These are phyloP conservation scores for Geranomyces variabilis DNA, from an alignment of 192 early-diverging fungal genomes.

Conservation along the genomic window DNA sequence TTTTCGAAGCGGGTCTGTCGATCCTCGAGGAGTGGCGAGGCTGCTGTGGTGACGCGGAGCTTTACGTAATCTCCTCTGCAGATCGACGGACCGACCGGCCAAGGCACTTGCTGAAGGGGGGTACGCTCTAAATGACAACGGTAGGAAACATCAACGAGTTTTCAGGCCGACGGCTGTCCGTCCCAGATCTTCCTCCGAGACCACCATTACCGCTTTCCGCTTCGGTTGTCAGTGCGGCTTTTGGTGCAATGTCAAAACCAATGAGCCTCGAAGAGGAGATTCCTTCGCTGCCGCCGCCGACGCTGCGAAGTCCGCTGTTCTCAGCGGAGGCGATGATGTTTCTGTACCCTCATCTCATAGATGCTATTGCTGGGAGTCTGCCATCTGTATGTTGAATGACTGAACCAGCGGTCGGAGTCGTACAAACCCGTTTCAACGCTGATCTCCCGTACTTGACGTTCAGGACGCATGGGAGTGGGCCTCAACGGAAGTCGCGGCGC, in stretches of 20 bases:
- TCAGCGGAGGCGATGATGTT: slow-evolving; percentile 48
- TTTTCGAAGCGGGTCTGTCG: too few relatives aligned
- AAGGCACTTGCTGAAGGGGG: too few relatives aligned
- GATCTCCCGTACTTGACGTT: not conserved
- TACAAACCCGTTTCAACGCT: too few relatives aligned
- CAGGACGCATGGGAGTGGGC: slow-evolving; percentile 50
- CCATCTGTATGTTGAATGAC: slow-evolving; percentile 35
- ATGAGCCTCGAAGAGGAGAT: slow-evolving; percentile 15
- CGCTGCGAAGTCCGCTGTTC: slow-evolving; percentile 45
- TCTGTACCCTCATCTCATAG: slow-evolving; percentile 49
- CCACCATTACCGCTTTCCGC: not conserved
- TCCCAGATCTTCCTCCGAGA: not conserved
- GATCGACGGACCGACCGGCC: too few relatives aligned
- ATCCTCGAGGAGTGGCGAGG: too few relatives aligned
- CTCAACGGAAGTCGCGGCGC: slow-evolving; percentile 30
- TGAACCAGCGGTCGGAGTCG: not conserved
- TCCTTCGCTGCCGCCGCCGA: slow-evolving; percentile 32
- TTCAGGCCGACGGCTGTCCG: not conserved
- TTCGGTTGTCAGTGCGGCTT: not conserved
- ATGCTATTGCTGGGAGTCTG: slow-evolving; percentile 47
- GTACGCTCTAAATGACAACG: too few relatives aligned
- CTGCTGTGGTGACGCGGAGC: too few relatives aligned
- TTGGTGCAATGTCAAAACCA: not conserved
- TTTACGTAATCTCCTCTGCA: too few relatives aligned
- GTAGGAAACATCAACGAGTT: not conserved